These are phyloP conservation scores for Melampsora americana DNA, from an alignment of 1,284 basidiomycete genomes.

Conservation along the genomic window DNA sequence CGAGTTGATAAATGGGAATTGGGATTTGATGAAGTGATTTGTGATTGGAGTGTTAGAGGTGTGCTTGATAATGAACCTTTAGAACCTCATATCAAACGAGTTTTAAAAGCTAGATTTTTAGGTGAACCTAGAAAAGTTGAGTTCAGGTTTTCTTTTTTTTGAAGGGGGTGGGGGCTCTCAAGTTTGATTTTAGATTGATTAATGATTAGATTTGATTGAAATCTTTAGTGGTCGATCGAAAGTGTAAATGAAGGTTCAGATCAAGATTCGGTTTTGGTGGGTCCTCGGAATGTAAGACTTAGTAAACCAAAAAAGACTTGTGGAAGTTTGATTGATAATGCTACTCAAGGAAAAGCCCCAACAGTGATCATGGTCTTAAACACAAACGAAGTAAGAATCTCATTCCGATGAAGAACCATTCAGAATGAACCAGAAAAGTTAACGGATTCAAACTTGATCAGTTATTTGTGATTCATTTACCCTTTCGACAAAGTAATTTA, in stretches of 20 bases:
- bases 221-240: too few species aligned
- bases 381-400: conserved; percentile 1
- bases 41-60: not conserved
- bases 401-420: too few species aligned
- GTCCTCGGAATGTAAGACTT: not conserved
- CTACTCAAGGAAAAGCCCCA: not conserved
- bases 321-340: not conserved
- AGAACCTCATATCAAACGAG: not conserved
- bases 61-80: not conserved
- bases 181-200: too few species aligned
- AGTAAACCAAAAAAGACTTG: not conserved
- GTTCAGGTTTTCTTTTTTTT: not conserved
- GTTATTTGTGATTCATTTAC: conserved; percentile 30
- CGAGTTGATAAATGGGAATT: not conserved
- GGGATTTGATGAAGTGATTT: not conserved
- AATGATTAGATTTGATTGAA: too few species aligned
- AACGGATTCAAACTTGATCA: too few species aligned
- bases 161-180: too few species aligned
- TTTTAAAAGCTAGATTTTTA: not conserved
- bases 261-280: too few species aligned
- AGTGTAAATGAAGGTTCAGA: too few species aligned
- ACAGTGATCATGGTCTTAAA: conserved; percentile 21
- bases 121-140: not conserved
- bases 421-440: too few species aligned
- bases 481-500: not conserved